Evolutionary conservation across 768 basidiomycete species (phyloP), one percentile per base, ranked within the genome.

Genomic region (Boletus subcaerulescens): DNA sequence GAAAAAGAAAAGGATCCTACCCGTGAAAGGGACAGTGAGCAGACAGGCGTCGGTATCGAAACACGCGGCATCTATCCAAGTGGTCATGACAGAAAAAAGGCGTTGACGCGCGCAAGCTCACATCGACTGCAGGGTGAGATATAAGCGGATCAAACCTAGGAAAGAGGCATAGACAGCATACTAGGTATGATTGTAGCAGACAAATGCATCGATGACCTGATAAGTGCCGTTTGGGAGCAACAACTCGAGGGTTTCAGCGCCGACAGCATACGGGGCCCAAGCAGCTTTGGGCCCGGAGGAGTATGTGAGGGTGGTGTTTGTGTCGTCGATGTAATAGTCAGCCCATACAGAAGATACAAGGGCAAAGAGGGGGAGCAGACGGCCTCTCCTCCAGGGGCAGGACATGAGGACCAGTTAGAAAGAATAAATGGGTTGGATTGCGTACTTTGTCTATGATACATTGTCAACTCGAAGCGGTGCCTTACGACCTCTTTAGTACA

Each of bases 121-220:
- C 65, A 66, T 57, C 54, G 60, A 50, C 64, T 66, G 31, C 15
- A 22, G 18, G n/a, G 20, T 14, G 33, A 49, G 24, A 50, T 39
- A 32, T 58, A 40, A 57, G 52, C 18, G 33, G 4, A 24, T 11
- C 17, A 44, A 44, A 22, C 45, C n/a, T 18, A 9, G 13, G n/a
- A 20, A 39, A 24, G 22, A 36, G 20, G 36, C 17, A 10, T 12
- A 42, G 31, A 41, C 3, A 5, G 40, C 58, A 22, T 58, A 66
- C 65, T 61, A 66, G 50, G 64, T 63, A n/a, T 66, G 58, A 24
- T 66, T 66, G 29, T 51, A 65, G 52, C 65, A 66, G 39, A 60
- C 56, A 31, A 43, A 65, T 3, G 64, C 45, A 53, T 66, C 62
- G 18, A 66, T 57, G 4, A 40, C 48, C 31, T 57, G 56, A 45